Evolutionary conservation across 441 rosid genomes (phyloP), one percentile per base, ranked within the genome.

Genomic region (Erodium trifolium): DNA sequence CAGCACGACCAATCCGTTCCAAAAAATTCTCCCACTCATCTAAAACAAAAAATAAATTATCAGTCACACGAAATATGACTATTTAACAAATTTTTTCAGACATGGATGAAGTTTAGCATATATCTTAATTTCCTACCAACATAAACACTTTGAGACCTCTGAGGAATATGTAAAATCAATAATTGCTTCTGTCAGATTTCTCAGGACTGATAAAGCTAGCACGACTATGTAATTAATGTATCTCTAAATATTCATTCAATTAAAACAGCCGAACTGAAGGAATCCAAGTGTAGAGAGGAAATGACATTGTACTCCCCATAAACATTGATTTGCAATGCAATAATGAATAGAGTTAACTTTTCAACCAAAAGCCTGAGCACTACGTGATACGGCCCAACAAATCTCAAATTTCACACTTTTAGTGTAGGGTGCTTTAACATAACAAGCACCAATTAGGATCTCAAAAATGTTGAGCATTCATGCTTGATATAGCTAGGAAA

Each of bases 1-100:
- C 99, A 82, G 87, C 94, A 19, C 91, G 93, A 13, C 98, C 97
- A 73, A 95, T 95, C 73, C 99, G 92, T 72, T 89, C 88, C 68
- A 95, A 96, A 72, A 95, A 95, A 77, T 95, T 95, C 79, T 78
- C 89, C 99, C 99, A 95, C 78, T 95, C 99, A 85, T 95, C 99
- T 95, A 2, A 12, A 63, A 63, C 16, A 31, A 14, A 63, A 63
- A 31, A 9, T 9, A 18, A 27, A 63, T 13, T 6, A 41, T 63
- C 18, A 63, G 43, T n/a, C 66, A 63, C 13, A 63, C 18, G 2
- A 63, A 31, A 63, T 13, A 63, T 16, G 10, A 63, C 29, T 29
- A 63, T 29, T 63, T n/a, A 29, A 63, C 16, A 11, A 14, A 14
- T 5, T 29, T 4, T 29, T 63, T n/a, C 66, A 29, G 16, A 29